Evolutionary conservation across 129 eudicot species (phyloP), one percentile per base, ranked within the genome.

Genomic region (Escallonia herrerae): DNA sequence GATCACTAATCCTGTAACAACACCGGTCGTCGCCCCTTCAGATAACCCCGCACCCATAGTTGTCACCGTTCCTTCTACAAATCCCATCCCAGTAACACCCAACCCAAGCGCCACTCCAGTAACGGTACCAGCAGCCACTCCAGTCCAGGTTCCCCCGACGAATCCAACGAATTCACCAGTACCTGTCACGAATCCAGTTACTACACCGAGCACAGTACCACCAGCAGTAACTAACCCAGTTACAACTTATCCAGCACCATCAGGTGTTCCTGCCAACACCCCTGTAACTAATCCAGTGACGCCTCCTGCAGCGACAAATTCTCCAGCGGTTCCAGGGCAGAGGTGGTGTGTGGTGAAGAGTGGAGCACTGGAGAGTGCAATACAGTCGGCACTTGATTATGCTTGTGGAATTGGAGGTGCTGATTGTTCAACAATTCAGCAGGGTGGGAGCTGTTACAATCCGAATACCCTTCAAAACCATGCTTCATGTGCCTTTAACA

Each of bases 341-440:
- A 82, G 81, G 68, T 94, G 99, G 99, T 94, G 99, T 62, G 76
- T 94, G 56, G 97, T 93, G 4, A 82, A 78, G 79, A 74, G 57
- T n/a, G 99, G 99, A 33, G 84, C 74, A 2, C 65, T 82, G 3
- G 82, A 86, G 68, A 62, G 69, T 43, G 73, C 82, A 4, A 56
- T 94, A 57, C 99, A 94, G 73, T 48, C 84, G 5, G 99, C 88
- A 47, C 81, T 94, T 4, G 97, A 94, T 79, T 94, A 86, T 63
- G 95, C 99, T 3, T 94, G 99, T 72, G 99, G 99, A 52, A 81
- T 69, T 44, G 98, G 96, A 0, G 91, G 83, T 8, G 96, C 95
- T 9, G 99, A 94, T 74, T 94, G 99, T 56, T 82, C 91, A 7
- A 73, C 78, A 10, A 84, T 94, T 52, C 99, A 94, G 63, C 86